Conservation (phyloP, 2,329 filamentous ascomycete species). For the Exophiala mesophila region DNA sequence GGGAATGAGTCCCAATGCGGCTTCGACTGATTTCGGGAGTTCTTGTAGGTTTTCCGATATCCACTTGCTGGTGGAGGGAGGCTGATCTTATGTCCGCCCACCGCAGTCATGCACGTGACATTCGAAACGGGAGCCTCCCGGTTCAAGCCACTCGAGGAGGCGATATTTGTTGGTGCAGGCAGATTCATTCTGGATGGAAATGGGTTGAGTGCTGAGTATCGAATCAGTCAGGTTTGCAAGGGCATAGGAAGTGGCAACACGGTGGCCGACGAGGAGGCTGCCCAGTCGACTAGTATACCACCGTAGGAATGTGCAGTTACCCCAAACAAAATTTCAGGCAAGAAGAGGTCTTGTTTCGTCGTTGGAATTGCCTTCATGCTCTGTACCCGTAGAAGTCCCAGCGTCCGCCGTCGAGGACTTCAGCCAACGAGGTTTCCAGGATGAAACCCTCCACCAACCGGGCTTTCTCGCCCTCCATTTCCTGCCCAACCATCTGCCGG, state of each 20-base stretch:
- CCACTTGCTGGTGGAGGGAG: slow-evolving; percentile 1
- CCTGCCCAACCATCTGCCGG: slow-evolving; percentile 41
- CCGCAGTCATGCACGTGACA: slow-evolving; percentile 33
- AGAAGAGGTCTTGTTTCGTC: slow-evolving; percentile 17
- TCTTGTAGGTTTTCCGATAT: slow-evolving; percentile 32
- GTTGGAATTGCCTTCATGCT: not conserved
- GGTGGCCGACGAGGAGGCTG: no score
- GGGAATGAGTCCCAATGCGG: slow-evolving; percentile 29
- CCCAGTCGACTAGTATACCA: no score
- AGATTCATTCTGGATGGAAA: slow-evolving; percentile 32
- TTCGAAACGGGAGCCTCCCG: slow-evolving; percentile 40
- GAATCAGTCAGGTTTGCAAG: slow-evolving; percentile 31
- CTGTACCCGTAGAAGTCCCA: not conserved
- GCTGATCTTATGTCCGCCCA: not conserved
- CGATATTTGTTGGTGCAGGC: slow-evolving; percentile 38
- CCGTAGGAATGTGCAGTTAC: no score
- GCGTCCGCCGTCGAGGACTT: slow-evolving; percentile 9
- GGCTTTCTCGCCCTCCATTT: slow-evolving; percentile 17
- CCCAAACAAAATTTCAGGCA: no score
- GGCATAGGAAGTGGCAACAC: slow-evolving; percentile 5
- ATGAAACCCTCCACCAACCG: slow-evolving; percentile 23
- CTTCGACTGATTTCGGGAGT: slow-evolving; percentile 36
- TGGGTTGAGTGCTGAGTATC: slow-evolving; percentile 35
- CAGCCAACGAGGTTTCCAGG: slow-evolving; percentile 27
- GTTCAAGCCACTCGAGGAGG: slow-evolving; percentile 39